Base-by-base conservation (phyloP, 1,284 basidiomycete genomes). In the Ceratobasidium sp. region DNA sequence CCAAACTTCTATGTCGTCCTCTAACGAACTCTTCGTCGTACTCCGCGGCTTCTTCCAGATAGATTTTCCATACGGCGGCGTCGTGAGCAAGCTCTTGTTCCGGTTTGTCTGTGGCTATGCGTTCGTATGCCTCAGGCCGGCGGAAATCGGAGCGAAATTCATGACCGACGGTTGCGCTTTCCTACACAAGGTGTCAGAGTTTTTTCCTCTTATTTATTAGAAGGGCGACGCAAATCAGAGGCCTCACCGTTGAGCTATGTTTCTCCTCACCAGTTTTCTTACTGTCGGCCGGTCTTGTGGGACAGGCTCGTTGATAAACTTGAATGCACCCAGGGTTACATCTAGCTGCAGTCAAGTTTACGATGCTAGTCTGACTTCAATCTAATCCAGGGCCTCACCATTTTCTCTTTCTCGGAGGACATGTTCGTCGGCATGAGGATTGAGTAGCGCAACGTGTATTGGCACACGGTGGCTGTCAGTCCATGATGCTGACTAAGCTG, bases 1-100 rank as follows among this genome's bases (percentile, higher is more conserved):
- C 70, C 33, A 72, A 42, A 10, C 70, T 72, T 9, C 18, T n/a
- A 42, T 72, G 55, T 18, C 70, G 55, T 13, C 56, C 55, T 28
- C 61, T 72, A n/a, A 61, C 56, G 9, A 72, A 28, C 28, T 72
- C 70, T 61, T 72, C 56, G 39, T 72, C 70, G n/a, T 72, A 18
- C 13, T 61, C 51, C 6, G 49, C 23, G 7, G 70, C 70, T 23
- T 72, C 70, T 39, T 72, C 58, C 0, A 72, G 42, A 49, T 72
- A 72, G 0, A 72, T 9, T 3, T 39, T 44, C 70, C 70, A 72
- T 0, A 72, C 49, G 3, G 70, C 42, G 13, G 70, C 70, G 26
- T 46, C 70, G 18, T 60, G 55, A 5, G 70, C 56, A 40, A 72
- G 70, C 70, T 72, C 70, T 39, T 61, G 12, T 26, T 44, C 70